Evolutionary conservation across 1,139 yeast genomes (phyloP), one percentile per base, ranked within the genome.

Genomic region (Nakaseomyces bracarensis): DNA sequence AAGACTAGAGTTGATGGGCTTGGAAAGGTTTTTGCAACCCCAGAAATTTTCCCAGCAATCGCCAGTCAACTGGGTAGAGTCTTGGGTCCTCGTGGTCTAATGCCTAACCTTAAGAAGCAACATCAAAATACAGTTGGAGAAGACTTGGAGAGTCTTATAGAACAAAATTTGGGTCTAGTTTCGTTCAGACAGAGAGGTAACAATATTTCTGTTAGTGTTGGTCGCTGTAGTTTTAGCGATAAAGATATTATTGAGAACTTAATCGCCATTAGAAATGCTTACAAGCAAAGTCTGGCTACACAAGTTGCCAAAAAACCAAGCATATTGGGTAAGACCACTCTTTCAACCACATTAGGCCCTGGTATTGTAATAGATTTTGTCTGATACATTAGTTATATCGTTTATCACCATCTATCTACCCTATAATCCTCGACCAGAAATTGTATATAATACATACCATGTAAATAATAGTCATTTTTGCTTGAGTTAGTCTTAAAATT

Each of bases 71-170:
- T 86, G 27, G 96, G 94, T 22, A 75, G 87, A 57, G 69, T 74
- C 13, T 71, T 93, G 51, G 97, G 98, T 46, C 95, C 96, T 34
- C 78, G 73, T 56, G 95, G 95, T 22, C 72, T 91, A 50, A 82
- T 89, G 85, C 98, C 98, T 39, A 73, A 75, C 39, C 77, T 75
- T 14, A 89, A 87, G 66, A 82, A 79, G 59, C 36, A 33, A 33
- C 36, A 33, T 11, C 36, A 33, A n/a, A 95, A 95, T 13, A 89
- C 96, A 1, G 93, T 91, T 14, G 71, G 85, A 1, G 76, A 74
- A n/a, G 77, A 85, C 51, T 65, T 85, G 29, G 68, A 65, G 23
- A 61, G 64, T 9, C 66, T 82, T 47, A 71, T 87, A 49, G 61
- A 65, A 36, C 66, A 69, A 19, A 77, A 79, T 42, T 67, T 76